Base-by-base conservation (phyloP, 108 stramenopile genomes). In the Fistulifera pelliculosa region DNA sequence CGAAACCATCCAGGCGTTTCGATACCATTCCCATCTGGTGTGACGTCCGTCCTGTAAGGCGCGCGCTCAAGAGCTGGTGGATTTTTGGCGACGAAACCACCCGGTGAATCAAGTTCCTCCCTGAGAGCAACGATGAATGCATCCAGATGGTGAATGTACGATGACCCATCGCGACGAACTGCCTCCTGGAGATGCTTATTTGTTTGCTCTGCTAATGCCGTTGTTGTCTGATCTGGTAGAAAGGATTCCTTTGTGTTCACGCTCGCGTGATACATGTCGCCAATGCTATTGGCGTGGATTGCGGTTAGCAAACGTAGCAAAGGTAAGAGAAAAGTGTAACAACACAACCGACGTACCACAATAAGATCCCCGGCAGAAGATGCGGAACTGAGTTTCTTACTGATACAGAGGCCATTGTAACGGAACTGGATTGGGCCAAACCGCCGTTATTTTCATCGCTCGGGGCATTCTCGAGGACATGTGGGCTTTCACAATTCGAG, bases 1-100 rank as follows among this genome's bases (percentile, higher is more conserved):
- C 80, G 68, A 59, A 84, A 90, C 89, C 89, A 90, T 1, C 89
- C 89, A 10, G 85, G 79, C 44, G 80, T 82, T 63, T 90, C 89
- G 43, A 90, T 90, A 11, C 77, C 77, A 41, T 68, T 80, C 8
- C 90, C 90, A 61, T 91, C 90, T 8, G 71, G 73, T 47, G 77
- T 85, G 48, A 87, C 85, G 58, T 91, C 90, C 71, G 83, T 80
- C 4, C 90, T 70, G 57, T 91, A 91, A 1, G 81, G 83, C 44
- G 73, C 68, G 16, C 90, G 76, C 54, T 91, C 85, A 1, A 83
- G 53, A 0, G 85, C 81, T 19, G 83, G 82, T 17, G 83, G 73
- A 65, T 87, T 84, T 24, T 79, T 58, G 5, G 76, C 82, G 54
- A 66, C 80, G 13, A 90, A 47, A 24, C 88, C 88, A 11, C 85